Evolutionary conservation across 495 filamentous ascomycete genomes (phyloP), one percentile per base, ranked within the genome.

Genomic region (Penicillium parvum): DNA sequence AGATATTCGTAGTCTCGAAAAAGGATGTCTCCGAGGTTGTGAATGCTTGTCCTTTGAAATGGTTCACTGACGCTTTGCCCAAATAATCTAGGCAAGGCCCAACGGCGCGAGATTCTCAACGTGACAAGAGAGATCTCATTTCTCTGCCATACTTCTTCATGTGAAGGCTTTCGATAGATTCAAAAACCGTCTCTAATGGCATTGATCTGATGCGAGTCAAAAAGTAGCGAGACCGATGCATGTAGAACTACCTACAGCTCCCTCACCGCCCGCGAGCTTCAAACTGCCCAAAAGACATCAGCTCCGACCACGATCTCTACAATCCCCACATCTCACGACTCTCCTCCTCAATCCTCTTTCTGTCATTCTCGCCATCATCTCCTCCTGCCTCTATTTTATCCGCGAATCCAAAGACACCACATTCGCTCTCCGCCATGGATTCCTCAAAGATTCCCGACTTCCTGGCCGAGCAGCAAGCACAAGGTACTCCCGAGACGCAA

Each of bases 391-490:
- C 33, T 28, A 44, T 18, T 10, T 15, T n/a, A 32, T 42, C 26
- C 25, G 11, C 25, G 23, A 41, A 26, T 17, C 21, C 28, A 23
- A 12, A 19, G n/a, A 12, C 16, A 22, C 20, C 21, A 28, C 18
- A 21, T 21, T 32, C 36, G 17, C 40, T 52, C 45, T 49, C 54
- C 60, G 67, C 46, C 60, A 90, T 90, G 86, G 84, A 85, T 68
- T 79, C 79, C 68, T 84, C 94, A 61, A 84, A 83, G 52, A 89
- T 99, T 64, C 76, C 88, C 60, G 86, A 95, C 68, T 91, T 96
- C 73, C 84, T 99, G 43, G 78, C 77, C 43, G 84, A 91, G 43
- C 87, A 92, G 74, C 86, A 91, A 63, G 80, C 84, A 56, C 68
- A 76, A 62, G 85, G 90, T 58, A 88, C 90, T 42, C 84, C 86